Conservation (phyloP, 257 asterid species). For the Nicotiana noctiflora region DNA sequence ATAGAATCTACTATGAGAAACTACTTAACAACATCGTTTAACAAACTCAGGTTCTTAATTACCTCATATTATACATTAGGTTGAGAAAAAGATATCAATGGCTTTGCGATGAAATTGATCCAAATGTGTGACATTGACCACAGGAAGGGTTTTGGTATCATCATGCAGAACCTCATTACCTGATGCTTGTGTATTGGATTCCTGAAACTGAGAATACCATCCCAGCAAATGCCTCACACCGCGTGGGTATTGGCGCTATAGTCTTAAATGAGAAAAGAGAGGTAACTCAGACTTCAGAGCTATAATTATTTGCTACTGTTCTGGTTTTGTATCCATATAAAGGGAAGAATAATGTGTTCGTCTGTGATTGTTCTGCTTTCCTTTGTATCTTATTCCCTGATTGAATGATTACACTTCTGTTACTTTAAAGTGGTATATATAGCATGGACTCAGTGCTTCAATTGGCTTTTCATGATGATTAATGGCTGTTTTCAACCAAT, state of each 20-base stretch:
- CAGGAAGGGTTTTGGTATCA: conserved; percentile 81
- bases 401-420: neutral
- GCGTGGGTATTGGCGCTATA: conserved; percentile 66
- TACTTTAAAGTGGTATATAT: neutral
- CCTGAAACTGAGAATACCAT: conserved; percentile 43
- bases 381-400: neutral
- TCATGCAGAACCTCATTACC: conserved; percentile 70
- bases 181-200: conserved; percentile 75
- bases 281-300: conserved; percentile 23
- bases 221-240: conserved; percentile 68
- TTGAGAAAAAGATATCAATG: neutral
- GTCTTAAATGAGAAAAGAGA: conserved; percentile 65
- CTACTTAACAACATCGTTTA: neutral
- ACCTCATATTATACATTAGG: neutral
- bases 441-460: neutral
- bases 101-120: neutral
- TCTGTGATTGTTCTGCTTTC: neutral
- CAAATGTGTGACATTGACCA: conserved; percentile 10
- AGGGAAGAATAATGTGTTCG: neutral
- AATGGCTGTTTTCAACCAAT: neutral
- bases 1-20: neutral
- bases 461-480: neutral
- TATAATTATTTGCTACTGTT: neutral
- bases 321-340: neutral
- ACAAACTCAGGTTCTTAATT: neutral